Base-by-base conservation (phyloP, 805 yeast species). In the Dipodascus geniculatus region DNA sequence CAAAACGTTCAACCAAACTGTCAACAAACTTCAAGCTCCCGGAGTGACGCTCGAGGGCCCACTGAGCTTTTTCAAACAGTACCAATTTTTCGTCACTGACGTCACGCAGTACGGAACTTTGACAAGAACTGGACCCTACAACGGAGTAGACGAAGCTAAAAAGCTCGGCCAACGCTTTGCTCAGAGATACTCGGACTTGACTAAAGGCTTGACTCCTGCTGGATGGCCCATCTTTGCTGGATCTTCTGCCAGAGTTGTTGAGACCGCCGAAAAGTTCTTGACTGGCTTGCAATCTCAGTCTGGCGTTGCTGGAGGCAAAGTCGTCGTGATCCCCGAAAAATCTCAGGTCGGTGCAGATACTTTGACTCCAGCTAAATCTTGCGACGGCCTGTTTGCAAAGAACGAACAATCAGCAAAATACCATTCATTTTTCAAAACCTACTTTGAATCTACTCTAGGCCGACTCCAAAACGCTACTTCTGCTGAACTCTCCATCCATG, bases 241-340 rank as follows among this genome's bases (percentile, higher is more conserved):
- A 9, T 77, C 77, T 51, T 74, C 77, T 48, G 74, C 75, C 55
- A 72, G 88, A 57, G 78, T 79, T 31, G 73, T 75, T 55, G 79
- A 75, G 55, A 77, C 84, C 42, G 78, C 85, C 4, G 64, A 71
- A 24, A 68, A 71, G 61, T 83, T 82, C 62, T 79, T 82, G 8
- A 69, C 76, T 57, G 88, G 87, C 0, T 82, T 83, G 65, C 70
- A 78, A 58, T 76, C 77, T 11, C 71, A 70, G 51, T 65, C 70
- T 54, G 73, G 69, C 61, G 64, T 71, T n/a, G 54, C 64, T 23
- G 64, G 64, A 28, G 68, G 72, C 17, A 69, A 65, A 23, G 61
- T 77, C 42, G 60, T 70, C 33, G 67, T 76, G 14, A 60, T 81
- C 22, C 71, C 73, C 48, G 87, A 82, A 62, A 68, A 68, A 49